These are phyloP conservation scores for Penicillium ucsense DNA, from an alignment of 495 filamentous ascomycete species.

Conservation along the genomic window DNA sequence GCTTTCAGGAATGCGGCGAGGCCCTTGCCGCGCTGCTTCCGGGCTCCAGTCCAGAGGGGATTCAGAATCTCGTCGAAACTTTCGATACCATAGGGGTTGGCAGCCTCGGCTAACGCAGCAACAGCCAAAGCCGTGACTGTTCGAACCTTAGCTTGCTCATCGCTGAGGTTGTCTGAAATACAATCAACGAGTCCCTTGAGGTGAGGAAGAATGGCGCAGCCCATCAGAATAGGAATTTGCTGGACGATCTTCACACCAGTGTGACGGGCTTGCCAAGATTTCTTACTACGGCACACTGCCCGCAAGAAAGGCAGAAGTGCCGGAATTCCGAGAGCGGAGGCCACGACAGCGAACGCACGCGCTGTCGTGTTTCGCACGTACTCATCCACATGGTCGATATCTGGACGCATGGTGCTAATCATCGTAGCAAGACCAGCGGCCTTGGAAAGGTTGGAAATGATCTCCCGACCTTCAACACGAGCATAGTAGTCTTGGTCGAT, in stretches of 20 bases:
- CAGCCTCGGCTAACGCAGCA: slow-evolving; percentile 90
- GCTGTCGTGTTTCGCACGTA: slow-evolving; percentile 99
- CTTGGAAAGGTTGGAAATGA: slow-evolving; percentile 95
- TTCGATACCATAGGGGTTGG: slow-evolving; percentile 98
- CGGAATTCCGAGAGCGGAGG: slow-evolving; percentile 92
- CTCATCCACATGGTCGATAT: slow-evolving; percentile 97
- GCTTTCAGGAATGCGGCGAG: slow-evolving; percentile 95
- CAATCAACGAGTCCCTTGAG: slow-evolving; percentile 94
- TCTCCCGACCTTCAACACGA: slow-evolving; percentile 94
- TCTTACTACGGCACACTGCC: slow-evolving; percentile 94
- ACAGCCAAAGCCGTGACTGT: slow-evolving; percentile 94
- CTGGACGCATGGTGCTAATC: slow-evolving; percentile 98
- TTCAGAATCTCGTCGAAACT: slow-evolving; percentile 97
- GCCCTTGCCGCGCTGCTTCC: slow-evolving; percentile 94
- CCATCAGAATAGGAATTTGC: slow-evolving; percentile 99
- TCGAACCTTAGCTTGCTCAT: slow-evolving; percentile 95
- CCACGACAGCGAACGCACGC: slow-evolving; percentile 93
- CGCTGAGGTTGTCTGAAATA: slow-evolving; percentile 89
- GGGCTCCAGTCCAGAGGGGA: slow-evolving; percentile 89
- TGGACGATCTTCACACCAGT: slow-evolving; percentile 99
- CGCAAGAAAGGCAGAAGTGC: slow-evolving; percentile 89
- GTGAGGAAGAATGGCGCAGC: slow-evolving; percentile 92
- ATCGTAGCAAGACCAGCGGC: slow-evolving; percentile 96
- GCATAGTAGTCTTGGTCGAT: slow-evolving; percentile 99
- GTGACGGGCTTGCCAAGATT: slow-evolving; percentile 97